Evolutionary conservation across 768 basidiomycete species (phyloP), one percentile per base, ranked within the genome.

Genomic region (Psilocybe subaeruginosa): DNA sequence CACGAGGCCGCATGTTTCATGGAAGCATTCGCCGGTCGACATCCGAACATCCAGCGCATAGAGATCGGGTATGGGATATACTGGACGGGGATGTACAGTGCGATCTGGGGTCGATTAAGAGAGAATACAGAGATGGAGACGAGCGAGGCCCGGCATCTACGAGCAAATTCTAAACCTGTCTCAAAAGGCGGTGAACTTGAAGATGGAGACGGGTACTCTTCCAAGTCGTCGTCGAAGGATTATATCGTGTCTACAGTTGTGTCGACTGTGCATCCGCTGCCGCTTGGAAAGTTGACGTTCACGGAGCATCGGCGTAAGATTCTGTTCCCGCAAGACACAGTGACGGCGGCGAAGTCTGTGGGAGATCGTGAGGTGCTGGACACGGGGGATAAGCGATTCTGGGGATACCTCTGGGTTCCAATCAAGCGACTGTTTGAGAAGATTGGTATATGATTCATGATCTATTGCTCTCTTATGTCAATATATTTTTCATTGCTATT

Each of bases 81-180:
- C 51, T 74, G 72, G 74, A 72, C 72, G 5, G 73, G 74, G 17
- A 71, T 66, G 64, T 75, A 68, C 60, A 66, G 61, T 14, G 71
- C 65, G 14, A 64, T 64, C 12, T 75, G 73, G 72, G 69, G 64
- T 14, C 65, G 73, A 16, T 54, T 67, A 29, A 45, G 67, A 37
- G 58, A 62, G 16, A 69, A 67, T 23, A 49, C 46, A 1, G 56
- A 64, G 46, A 19, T 37, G 19, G 56, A 64, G 39, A 19, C 30
- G 19, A 50, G 23, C 48, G n/a, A 35, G 19, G 16, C 23, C n/a
- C 27, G 19, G 1, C 14, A 56, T 14, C 8, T 43, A 1, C 46
- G 46, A n/a, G 27, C 48, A 9, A 49, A 59, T 37, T 56, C 56
- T 27, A 56, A 33, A 53, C 52, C 58, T 59, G 35, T 57, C 45